These are phyloP conservation scores for Curvularia hawaiiensis DNA, from an alignment of 2,329 filamentous ascomycete species.

Conservation along the genomic window DNA sequence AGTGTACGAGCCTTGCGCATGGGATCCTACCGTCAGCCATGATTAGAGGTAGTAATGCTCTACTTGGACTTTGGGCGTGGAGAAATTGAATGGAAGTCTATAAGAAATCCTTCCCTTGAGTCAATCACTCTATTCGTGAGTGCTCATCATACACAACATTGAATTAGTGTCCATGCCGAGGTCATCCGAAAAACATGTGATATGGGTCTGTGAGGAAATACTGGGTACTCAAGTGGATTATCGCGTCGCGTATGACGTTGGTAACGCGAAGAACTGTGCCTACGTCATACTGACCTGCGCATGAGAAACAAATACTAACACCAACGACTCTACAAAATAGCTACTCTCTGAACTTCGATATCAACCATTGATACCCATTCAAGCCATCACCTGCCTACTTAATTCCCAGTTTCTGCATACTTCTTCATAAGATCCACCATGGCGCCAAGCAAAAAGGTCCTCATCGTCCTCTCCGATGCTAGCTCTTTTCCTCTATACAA, in stretches of 20 bases:
- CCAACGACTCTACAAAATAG: neutral
- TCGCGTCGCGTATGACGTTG: slow-evolving; percentile 11
- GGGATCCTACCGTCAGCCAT: slow-evolving; percentile 59
- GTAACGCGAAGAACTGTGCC: neutral
- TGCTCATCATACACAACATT: neutral
- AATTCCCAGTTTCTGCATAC: neutral
- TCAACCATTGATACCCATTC: neutral
- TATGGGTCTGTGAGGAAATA: neutral
- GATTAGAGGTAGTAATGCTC: slow-evolving; percentile 37
- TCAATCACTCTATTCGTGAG: neutral
- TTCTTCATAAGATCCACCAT: slow-evolving; percentile 11
- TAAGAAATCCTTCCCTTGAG: neutral
- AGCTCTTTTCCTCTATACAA: slow-evolving; percentile 43
- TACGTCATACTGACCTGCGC: slow-evolving; percentile 21
- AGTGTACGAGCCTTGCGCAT: slow-evolving; percentile 62
- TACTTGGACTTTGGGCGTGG: neutral
- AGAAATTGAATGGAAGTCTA: neutral
- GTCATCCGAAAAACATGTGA: neutral
- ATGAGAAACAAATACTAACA: neutral
- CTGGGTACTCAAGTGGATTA: neutral
- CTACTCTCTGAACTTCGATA: neutral
- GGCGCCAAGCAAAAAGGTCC: slow-evolving; percentile 50
- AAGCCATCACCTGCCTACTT: neutral
- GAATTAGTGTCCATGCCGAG: neutral
- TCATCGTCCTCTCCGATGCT: slow-evolving; percentile 54